Conservation (phyloP, 495 filamentous ascomycete genomes). For the Entonaema liquescens region DNA sequence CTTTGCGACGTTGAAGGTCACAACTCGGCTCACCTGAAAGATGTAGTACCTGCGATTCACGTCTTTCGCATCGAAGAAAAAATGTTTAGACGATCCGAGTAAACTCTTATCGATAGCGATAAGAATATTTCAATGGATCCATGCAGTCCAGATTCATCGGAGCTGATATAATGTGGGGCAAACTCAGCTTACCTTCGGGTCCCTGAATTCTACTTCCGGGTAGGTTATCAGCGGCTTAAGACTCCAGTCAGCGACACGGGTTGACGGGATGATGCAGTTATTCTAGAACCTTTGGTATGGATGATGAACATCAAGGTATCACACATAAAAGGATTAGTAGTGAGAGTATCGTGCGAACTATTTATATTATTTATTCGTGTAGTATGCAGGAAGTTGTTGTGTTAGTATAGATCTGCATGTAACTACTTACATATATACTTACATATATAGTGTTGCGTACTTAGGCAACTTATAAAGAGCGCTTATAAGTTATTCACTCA, state of each 20-base stretch:
- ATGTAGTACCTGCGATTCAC: neutral
- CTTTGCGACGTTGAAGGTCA: slow-evolving; percentile 17
- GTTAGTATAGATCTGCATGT: neutral
- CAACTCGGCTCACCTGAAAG: neutral
- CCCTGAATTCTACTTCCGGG: slow-evolving; percentile 23
- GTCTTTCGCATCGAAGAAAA: slow-evolving; percentile 14
- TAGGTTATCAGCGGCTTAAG: slow-evolving; percentile 37
- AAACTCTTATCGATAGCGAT: slow-evolving; percentile 41
- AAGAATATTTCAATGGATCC: slow-evolving; percentile 11
- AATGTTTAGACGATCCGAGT: slow-evolving; percentile 12
- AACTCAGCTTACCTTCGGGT: neutral
- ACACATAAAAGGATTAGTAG: neutral
- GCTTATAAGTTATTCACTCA: neutral
- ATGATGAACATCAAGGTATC: neutral
- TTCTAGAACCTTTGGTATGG: neutral
- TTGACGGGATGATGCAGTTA: neutral
- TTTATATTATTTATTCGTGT: neutral
- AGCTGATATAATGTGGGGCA: neutral
- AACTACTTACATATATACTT: too few relatives aligned
- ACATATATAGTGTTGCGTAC: neutral
- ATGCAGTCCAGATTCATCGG: neutral
- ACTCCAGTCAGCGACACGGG: neutral
- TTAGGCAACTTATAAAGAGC: neutral
- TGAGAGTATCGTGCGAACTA: neutral
- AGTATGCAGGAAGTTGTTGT: neutral